Evolutionary conservation across 1,284 basidiomycete species (phyloP).

Genomic region (Puccinia triticina): DNA sequence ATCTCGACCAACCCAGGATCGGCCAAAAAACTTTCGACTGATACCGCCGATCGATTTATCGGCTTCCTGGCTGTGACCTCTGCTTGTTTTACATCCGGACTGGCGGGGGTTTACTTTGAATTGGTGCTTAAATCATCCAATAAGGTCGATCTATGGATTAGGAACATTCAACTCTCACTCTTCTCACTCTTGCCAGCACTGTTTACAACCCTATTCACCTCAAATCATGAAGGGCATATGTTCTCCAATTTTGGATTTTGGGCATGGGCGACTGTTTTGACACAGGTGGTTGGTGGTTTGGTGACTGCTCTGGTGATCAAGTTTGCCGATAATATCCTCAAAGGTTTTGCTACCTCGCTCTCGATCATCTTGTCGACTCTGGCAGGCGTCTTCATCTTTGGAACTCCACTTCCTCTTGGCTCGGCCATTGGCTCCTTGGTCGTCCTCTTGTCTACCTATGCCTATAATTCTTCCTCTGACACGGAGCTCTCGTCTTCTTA

Average conservation of each 20-base stretch:
- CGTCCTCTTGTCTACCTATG: constrained; percentile 82
- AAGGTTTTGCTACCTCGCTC: constrained; percentile 83
- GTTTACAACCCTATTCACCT: constrained; percentile 71
- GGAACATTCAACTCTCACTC: constrained; percentile 92
- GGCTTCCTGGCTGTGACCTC: constrained; percentile 82
- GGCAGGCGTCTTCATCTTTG: constrained; percentile 81
- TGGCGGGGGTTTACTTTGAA: constrained; percentile 98
- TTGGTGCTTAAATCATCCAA: constrained; percentile 68
- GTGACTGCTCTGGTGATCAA: constrained; percentile 74
- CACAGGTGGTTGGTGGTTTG: constrained; percentile 86
- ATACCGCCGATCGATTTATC: constrained; percentile 66
- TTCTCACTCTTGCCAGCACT: constrained; percentile 91
- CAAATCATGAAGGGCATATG: constrained; percentile 62
- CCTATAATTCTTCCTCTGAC: constrained; percentile 72
- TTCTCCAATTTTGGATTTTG: constrained; percentile 81
- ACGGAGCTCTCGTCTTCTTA: background rate
- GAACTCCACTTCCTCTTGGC: constrained; percentile 79
- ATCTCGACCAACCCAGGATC: constrained; percentile 46
- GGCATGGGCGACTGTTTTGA: constrained; percentile 86
- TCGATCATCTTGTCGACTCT: constrained; percentile 91
- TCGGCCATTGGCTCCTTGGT: constrained; percentile 80
- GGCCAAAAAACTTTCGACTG: constrained; percentile 35
- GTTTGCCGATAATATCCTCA: constrained; percentile 63
- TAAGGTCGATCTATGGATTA: constrained; percentile 81
- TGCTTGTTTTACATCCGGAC: constrained; percentile 91